Conservation (phyloP, 257 asterid genomes). For the Hygrophila difformis region DNA sequence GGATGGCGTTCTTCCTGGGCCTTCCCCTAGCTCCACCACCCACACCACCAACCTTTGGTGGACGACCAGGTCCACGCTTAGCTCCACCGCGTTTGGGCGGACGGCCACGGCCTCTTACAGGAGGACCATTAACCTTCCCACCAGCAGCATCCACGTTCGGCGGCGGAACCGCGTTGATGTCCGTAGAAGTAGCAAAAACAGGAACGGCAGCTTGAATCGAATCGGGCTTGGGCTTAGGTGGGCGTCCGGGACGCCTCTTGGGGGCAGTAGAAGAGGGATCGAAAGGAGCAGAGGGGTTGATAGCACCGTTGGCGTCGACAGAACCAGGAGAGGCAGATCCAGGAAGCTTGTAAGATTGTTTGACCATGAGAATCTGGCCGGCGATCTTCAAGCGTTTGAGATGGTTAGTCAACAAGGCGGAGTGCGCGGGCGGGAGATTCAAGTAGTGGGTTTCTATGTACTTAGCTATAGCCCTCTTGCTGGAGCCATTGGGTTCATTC, state of each 20-base stretch:
- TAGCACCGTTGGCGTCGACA: conserved; percentile 25
- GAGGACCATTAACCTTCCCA: conserved; percentile 35
- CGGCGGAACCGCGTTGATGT: conserved; percentile 22
- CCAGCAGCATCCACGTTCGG: conserved; percentile 19
- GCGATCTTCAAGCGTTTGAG: conserved; percentile 41
- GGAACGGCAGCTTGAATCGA: conserved; percentile 30
- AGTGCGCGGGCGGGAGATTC: conserved; percentile 43
- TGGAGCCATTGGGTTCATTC: conserved; percentile 65
- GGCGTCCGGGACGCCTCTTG: conserved; percentile 65
- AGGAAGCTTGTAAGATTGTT: conserved; percentile 58
- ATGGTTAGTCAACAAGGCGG: conserved; percentile 41
- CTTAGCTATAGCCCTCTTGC: conserved; percentile 54
- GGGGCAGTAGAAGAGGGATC: conserved; percentile 18
- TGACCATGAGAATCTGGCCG: conserved; percentile 52
- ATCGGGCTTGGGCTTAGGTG: conserved; percentile 48
- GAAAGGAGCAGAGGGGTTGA: conserved; percentile 13
- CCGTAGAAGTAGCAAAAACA: conserved; percentile 21
- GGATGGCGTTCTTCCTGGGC: conserved; percentile 21
- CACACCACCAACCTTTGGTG: conserved; percentile 22
- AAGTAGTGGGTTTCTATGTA: conserved; percentile 41
- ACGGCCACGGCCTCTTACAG: conserved; percentile 58
- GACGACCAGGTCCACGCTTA: conserved; percentile 35
- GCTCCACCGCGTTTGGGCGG: conserved; percentile 35
- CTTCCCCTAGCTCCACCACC: conserved; percentile 31
- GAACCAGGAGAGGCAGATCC: conserved; percentile 41